Evolutionary conservation across 208 protist genomes (phyloP), one percentile per base, ranked within the genome.

Genomic region (Zelonia costaricensis): DNA sequence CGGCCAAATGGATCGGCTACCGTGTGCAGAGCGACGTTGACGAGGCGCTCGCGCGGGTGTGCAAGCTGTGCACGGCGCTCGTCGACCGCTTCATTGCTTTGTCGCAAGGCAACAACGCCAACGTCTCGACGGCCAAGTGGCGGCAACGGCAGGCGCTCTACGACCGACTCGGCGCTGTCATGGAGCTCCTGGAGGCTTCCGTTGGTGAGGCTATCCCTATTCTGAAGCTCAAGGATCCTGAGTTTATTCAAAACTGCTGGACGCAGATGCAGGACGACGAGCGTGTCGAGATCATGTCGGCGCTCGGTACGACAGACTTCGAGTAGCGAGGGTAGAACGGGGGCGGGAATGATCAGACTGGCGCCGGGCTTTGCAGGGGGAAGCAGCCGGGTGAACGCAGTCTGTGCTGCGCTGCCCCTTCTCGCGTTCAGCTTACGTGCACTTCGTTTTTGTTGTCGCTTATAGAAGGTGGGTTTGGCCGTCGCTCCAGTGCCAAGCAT

Each of bases 1-100:
- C 91, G 0, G 62, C 78, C 23, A 93, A 91, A 62, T 96, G 91
- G 87, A 85, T 96, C 30, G 91, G 87, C 45, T 94, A 96, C 79
- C 76, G 80, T 51, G 65, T 88, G 35, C 73, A 84, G 67, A 86
- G 65, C 61, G 85, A 93, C 55, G 81, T 93, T 15, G 91, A 96
- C 61, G 87, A 91, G 64, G 90, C 85, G 49, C 69, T 96, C 49
- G 85, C 91, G n/a, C 72, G 82, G 9, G 87, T 96, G 31, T 96
- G 91, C 59, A 88, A 78, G 70, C 78, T 96, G 52, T 96, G 91
- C 68, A 96, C 91, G 9, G 87, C 87, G 0, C 78, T 96, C 8
- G 91, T 93, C 4, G 85, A 96, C 58, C 76, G 78, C 43, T 92
- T 94, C 60, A 81, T 96, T n/a, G 53, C 62, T 6, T 78, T 92